Base-by-base conservation (phyloP, 2,329 filamentous ascomycete species). In the Phoma herbarum region DNA sequence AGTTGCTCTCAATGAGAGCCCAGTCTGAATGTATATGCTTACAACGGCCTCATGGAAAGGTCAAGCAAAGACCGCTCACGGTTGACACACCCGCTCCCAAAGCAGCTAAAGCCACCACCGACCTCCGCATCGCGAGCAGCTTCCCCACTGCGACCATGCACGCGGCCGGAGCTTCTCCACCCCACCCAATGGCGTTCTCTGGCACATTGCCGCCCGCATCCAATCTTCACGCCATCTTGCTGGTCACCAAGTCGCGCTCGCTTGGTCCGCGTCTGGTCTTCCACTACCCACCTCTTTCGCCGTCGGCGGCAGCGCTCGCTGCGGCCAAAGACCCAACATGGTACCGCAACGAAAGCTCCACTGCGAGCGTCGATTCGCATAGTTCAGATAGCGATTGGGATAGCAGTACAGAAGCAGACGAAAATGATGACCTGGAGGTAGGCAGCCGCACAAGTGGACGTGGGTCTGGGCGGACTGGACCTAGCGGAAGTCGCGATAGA, bases 251-350 rank as follows among this genome's bases (percentile, higher is more conserved):
- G 60, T 77, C 74, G 59, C 75, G 74, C 46, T 75, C 73, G 18
- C 75, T 75, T 26, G 75, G 76, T 6, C 75, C 75, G 3, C 74
- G 75, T 8, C 74, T 79, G n/a, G 75, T 79, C 35, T 79, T 79
- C 61, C 77, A 79, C 62, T 79, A 79, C 43, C 77, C 77, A 23
- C 74, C 74, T 5, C 66, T 77, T n/a, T 76, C 76, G 22, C 71
- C 74, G 2, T 75, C 72, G 7, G 71, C 73, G 2, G 68, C 72
- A n/a, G 69, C 72, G 6, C 68, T 77, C 26, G 70, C 71, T 8
- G 70, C 70, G 9, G 71, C 70, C 43, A 72, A 71, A 37, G 68
- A 72, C 31, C 71, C 75, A 2, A 62, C 69, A 1, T 79, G 76
- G 77, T 78, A 74, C 54, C 72, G 75, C 33, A 71, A 73, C 50